phyloP scores from a whole-genome alignment of 192 early-diverging fungal genomes.

The Entomortierella lignicola region DNA sequence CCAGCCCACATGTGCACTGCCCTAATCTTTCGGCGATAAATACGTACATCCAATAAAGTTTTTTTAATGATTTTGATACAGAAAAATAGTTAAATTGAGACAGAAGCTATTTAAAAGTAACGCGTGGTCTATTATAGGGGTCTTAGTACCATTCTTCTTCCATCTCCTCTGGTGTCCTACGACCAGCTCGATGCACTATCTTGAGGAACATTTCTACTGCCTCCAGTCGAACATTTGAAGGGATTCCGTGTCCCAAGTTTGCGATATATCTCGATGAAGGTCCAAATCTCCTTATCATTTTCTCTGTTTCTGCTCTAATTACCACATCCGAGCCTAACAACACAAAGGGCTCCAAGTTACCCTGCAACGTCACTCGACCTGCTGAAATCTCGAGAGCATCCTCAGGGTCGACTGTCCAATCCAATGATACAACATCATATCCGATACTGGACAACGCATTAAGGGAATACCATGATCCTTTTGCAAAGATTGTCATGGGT shows the following conservation, averaged over 20 bases:
- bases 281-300: slow-evolving; percentile 89
- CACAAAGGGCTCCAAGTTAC: slow-evolving; percentile 92
- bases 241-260: slow-evolving; percentile 96
- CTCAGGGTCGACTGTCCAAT: slow-evolving; percentile 87
- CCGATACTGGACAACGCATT: slow-evolving; percentile 70
- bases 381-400: slow-evolving; percentile 60
- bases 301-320: slow-evolving; percentile 74
- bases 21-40: no score
- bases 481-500: slow-evolving; percentile 93
- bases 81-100: no score
- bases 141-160: neutral
- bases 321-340: slow-evolving; percentile 77
- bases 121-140: no score
- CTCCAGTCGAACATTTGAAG: slow-evolving; percentile 79
- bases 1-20: no score
- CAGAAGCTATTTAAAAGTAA: no score
- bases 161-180: slow-evolving; percentile 18
- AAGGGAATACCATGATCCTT: slow-evolving; percentile 88
- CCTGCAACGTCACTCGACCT: slow-evolving; percentile 80
- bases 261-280: slow-evolving; percentile 80
- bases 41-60: no score
- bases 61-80: no score
- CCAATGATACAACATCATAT: slow-evolving; percentile 91
- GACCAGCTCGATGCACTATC: slow-evolving; percentile 69
- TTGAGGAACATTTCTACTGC: slow-evolving; percentile 74